phyloP scores from a whole-genome alignment of 805 yeast species.

The Maudiozyma turicensis region DNA sequence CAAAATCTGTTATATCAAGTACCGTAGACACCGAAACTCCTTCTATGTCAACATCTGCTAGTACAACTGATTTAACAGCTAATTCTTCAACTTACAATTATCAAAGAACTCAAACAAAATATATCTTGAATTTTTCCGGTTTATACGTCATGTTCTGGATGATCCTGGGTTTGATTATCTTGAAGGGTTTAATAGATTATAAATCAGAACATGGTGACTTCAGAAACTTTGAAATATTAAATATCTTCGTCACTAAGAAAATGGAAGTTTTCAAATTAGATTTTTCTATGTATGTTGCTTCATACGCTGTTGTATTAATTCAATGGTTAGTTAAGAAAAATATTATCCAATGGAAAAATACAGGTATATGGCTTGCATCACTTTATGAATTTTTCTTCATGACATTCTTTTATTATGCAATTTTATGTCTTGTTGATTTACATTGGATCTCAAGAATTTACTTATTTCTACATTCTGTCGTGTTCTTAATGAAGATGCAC shows the following conservation, averaged over 20 bases:
- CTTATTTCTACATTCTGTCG: constrained; percentile 73
- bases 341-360: constrained; percentile 45
- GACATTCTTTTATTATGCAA: constrained; percentile 39
- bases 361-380: constrained; percentile 57
- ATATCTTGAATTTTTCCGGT: constrained; percentile 46
- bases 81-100: not conserved
- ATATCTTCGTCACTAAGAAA: constrained; percentile 48
- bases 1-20: not conserved
- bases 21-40: not conserved
- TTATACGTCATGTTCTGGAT: constrained; percentile 77
- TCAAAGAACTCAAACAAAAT: not conserved
- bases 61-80: not conserved
- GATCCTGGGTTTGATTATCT: constrained; percentile 43
- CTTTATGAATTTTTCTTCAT: constrained; percentile 47
- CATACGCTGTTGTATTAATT: constrained; percentile 49
- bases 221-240: constrained; percentile 42
- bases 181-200: constrained; percentile 47
- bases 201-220: constrained; percentile 35
- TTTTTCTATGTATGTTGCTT: constrained; percentile 56
- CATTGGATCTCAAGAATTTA: constrained; percentile 92
- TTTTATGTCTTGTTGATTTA: constrained; percentile 38
- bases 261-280: constrained; percentile 63
- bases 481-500: constrained; percentile 89
- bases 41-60: not conserved
- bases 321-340: constrained; percentile 44